Conservation (phyloP, 2,329 filamentous ascomycete species). For the Juglanconis sp. region DNA sequence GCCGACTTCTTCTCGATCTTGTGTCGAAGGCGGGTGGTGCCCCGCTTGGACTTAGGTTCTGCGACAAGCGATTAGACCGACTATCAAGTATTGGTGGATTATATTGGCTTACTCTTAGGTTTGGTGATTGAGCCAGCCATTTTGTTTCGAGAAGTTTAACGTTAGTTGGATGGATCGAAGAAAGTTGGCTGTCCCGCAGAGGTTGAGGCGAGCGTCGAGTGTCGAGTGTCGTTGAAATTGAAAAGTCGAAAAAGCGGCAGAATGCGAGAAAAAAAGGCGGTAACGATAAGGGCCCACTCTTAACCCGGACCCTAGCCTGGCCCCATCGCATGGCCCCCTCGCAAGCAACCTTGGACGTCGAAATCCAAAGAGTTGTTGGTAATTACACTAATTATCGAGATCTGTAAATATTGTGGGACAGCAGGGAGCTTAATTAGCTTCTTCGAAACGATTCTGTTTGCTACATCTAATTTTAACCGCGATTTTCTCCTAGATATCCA, state of each 20-base stretch:
- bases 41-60: conserved; percentile 96
- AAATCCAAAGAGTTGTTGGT: no score
- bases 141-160: conserved; percentile 12
- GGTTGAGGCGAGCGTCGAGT: neutral
- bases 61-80: neutral
- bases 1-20: conserved; percentile 93
- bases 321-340: no score
- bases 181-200: neutral
- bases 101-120: conserved; percentile 44
- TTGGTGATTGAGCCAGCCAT: conserved; percentile 56
- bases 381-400: no score
- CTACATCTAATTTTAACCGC: no score
- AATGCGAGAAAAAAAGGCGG: conserved; percentile 14
- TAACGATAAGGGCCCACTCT: conserved; percentile 12
- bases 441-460: no score
- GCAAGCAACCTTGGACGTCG: no score
- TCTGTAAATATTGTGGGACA: no score
- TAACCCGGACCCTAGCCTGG: neutral
- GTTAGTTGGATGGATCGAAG: neutral
- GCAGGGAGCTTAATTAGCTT: no score
- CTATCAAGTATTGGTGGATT: neutral
- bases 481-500: no score
- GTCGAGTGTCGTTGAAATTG: conserved; percentile 3
- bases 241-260: conserved; percentile 13
- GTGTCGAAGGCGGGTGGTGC: conserved; percentile 82